Conservation (phyloP, 179 eudicot genomes). For the Drosera spatulata region DNA sequence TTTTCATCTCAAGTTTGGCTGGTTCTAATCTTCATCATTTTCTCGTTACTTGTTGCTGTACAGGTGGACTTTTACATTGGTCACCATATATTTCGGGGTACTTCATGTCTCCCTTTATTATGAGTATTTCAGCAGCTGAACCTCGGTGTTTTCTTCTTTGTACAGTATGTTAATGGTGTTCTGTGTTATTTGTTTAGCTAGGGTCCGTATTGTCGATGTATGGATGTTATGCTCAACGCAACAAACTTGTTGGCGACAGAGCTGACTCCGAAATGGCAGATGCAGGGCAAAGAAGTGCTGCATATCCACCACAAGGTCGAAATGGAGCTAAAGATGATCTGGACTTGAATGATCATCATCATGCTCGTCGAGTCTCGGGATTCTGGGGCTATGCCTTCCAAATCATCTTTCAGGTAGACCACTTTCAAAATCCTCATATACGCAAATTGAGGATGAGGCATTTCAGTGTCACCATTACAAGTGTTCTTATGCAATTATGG, state of each 20-base stretch:
- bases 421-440: not conserved
- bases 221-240: constrained; percentile 63
- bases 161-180: constrained; percentile 3
- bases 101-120: constrained; percentile 2
- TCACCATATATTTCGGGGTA: constrained; percentile 62
- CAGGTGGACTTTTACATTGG: constrained; percentile 58
- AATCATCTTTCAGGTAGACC: constrained; percentile 69
- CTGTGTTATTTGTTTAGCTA: constrained; percentile 31
- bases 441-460: not conserved
- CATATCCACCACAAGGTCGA: not conserved
- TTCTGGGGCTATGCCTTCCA: constrained; percentile 77
- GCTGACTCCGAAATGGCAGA: constrained; percentile 28
- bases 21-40: constrained; percentile 3
- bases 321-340: constrained; percentile 11
- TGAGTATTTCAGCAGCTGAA: not conserved
- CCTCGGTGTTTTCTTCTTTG: not conserved
- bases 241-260: constrained; percentile 27
- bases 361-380: constrained; percentile 46
- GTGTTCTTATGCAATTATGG: not conserved
- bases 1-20: not conserved
- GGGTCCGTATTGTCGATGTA: constrained; percentile 72
- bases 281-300: constrained; percentile 32
- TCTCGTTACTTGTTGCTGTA: constrained; percentile 9
- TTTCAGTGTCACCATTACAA: not conserved
- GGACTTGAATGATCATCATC: constrained; percentile 11